Evolutionary conservation across 2,329 filamentous ascomycete species (phyloP).

Genomic region (Thermomyces lanuginosus): DNA sequence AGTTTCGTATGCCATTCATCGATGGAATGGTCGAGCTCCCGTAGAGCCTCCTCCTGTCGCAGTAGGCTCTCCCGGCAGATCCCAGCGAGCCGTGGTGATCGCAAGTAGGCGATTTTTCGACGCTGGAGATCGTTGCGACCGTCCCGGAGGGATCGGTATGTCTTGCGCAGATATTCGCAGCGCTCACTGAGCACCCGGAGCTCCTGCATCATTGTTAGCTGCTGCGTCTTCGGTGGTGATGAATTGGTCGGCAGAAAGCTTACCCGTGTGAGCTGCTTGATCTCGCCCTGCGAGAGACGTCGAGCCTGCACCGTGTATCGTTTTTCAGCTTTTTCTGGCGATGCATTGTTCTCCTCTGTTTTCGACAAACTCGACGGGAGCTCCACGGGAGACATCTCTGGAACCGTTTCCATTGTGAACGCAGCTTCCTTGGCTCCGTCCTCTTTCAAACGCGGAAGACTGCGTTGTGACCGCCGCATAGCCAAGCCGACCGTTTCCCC

Average conservation of each 20-base stretch:
- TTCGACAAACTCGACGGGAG: too few species aligned
- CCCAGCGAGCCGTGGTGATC: conserved; percentile 51
- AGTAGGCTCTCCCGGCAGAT: conserved; percentile 61
- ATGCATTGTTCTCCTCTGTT: too few species aligned
- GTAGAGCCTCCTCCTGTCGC: conserved; percentile 63
- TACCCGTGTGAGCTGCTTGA: conserved; percentile 13
- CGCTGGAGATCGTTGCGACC: conserved; percentile 61
- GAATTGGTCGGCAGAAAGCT: conserved; percentile 3
- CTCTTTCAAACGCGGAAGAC: too few species aligned
- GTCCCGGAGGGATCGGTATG: conserved; percentile 57
- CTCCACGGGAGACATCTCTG: too few species aligned
- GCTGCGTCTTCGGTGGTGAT: too few species aligned
- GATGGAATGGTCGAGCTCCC: conserved; percentile 60
- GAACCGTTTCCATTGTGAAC: too few species aligned
- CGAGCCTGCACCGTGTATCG: conserved; percentile 13
- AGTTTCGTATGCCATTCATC: conserved; percentile 68
- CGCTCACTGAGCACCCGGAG: conserved; percentile 60
- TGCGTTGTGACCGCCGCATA: too few species aligned
- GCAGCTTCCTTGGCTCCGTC: too few species aligned
- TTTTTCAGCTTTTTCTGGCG: too few species aligned
- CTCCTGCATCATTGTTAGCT: too few species aligned
- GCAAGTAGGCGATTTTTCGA: conserved; percentile 61
- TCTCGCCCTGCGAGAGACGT: conserved; percentile 12
- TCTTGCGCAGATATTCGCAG: conserved; percentile 61
- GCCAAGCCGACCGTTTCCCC: too few species aligned